Conservation (phyloP, 2,329 filamentous ascomycete genomes). For the Epichloe uncinata region DNA sequence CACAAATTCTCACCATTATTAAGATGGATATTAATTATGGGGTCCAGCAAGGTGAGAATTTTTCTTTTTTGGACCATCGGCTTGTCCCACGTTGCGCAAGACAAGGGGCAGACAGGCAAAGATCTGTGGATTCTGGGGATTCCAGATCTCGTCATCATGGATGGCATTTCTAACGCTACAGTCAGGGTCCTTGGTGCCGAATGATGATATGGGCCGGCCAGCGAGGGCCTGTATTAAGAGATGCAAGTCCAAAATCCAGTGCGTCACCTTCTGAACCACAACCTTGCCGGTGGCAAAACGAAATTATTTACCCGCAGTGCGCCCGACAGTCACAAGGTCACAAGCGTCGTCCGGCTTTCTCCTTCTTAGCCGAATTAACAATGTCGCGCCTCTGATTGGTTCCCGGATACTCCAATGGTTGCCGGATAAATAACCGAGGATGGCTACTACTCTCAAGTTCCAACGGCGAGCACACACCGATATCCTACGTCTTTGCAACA, state of each 20-base stretch:
- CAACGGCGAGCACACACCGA: slow-evolving; percentile 2
- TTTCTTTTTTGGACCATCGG: background rate
- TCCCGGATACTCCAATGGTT: slow-evolving; percentile 2
- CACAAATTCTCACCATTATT: background rate
- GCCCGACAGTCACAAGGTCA: background rate
- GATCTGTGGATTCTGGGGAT: background rate
- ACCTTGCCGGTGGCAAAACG: background rate
- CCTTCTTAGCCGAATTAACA: slow-evolving; percentile 19
- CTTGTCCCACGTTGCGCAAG: background rate
- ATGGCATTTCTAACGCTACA: background rate
- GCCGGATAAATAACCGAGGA: slow-evolving; percentile 9
- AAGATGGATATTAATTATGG: background rate
- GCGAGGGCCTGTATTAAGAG: no score
- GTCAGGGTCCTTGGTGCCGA: no score
- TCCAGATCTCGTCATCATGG: background rate
- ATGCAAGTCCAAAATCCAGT: no score
- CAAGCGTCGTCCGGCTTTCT: slow-evolving; percentile 13
- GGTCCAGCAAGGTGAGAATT: background rate
- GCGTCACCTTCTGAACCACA: background rate
- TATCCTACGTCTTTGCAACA: background rate
- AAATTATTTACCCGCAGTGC: slow-evolving; percentile 4
- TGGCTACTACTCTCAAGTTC: slow-evolving; percentile 5
- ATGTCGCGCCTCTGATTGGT: slow-evolving; percentile 11
- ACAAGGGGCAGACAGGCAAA: background rate
- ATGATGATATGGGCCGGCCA: no score